Percentiles rank a stretch among this genome's conserved stretches.
Conservation (phyloP, 257 asterid genomes). For the Buddleja alternifolia region DNA sequence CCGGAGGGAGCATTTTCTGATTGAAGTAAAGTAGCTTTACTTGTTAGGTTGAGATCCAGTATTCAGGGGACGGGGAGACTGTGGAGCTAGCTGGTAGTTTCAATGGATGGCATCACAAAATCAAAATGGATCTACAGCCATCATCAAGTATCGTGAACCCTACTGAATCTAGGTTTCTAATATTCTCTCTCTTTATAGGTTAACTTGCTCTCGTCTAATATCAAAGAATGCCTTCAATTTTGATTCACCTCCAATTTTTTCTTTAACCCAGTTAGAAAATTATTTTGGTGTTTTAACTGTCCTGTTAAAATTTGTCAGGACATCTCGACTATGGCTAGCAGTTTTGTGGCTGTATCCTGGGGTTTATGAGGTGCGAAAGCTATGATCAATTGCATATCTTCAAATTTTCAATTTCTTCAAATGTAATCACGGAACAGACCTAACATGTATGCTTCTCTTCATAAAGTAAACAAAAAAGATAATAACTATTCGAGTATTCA, state of each 20-base stretch:
- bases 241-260: background rate
- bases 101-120: slow-evolving; percentile 85
- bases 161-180: slow-evolving; percentile 46
- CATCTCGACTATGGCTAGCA: slow-evolving; percentile 65
- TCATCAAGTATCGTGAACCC: slow-evolving; percentile 42
- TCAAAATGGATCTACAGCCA: slow-evolving; percentile 60
- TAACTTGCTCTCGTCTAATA: background rate
- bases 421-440: no score
- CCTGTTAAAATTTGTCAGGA: slow-evolving; percentile 46
- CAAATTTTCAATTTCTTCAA: background rate
- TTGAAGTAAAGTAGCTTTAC: slow-evolving; percentile 33
- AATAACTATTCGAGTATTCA: no score
- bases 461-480: background rate
- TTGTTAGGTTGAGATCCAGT: slow-evolving; percentile 75
- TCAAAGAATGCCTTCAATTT: background rate
- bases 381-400: slow-evolving; percentile 16
- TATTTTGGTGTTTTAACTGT: slow-evolving; percentile 8
- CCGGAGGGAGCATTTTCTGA: slow-evolving; percentile 22
- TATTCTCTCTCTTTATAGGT: slow-evolving; percentile 4
- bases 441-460: background rate
- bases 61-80: slow-evolving; percentile 64
- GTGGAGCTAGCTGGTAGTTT: slow-evolving; percentile 94
- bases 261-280: background rate
- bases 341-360: slow-evolving; percentile 96
- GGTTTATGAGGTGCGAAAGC: slow-evolving; percentile 72